phyloP scores from a whole-genome alignment of 2,329 filamentous ascomycete species.

The Blastomyces silverae region DNA sequence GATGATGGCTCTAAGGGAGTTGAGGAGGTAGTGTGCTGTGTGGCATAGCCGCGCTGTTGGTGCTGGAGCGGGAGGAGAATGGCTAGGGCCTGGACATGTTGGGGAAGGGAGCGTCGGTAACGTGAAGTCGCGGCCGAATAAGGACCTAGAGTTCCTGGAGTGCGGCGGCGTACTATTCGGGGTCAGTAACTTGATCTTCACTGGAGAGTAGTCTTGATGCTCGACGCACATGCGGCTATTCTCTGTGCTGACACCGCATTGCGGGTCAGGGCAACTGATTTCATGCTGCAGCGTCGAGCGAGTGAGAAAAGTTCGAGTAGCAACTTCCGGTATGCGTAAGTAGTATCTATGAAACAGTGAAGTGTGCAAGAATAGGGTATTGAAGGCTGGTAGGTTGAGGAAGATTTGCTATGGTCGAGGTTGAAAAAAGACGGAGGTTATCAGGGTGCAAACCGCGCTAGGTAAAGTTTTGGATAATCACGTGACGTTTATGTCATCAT shows the following conservation, averaged over 20 bases:
- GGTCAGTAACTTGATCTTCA: slow-evolving; percentile 7
- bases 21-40: slow-evolving; percentile 51
- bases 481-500: slow-evolving; percentile 1
- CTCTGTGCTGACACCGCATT: slow-evolving; percentile 22
- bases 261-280: slow-evolving; percentile 36
- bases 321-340: not conserved
- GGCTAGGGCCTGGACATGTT: slow-evolving; percentile 51
- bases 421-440: slow-evolving; percentile 5
- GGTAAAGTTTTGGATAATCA: not conserved
- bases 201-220: slow-evolving; percentile 11
- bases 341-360: not conserved
- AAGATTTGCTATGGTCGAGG: not conserved
- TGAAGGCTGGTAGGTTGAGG: not conserved
- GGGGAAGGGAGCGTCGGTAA: slow-evolving; percentile 39
- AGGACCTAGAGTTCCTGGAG: slow-evolving; percentile 29
- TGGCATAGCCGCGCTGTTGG: slow-evolving; percentile 44
- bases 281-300: slow-evolving; percentile 27
- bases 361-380: not conserved
- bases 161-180: slow-evolving; percentile 29
- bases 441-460: not conserved
- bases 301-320: not conserved
- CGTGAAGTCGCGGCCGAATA: slow-evolving; percentile 31
- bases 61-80: slow-evolving; percentile 47
- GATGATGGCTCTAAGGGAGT: slow-evolving; percentile 30
- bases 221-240: slow-evolving; percentile 12